These are phyloP conservation scores for Poa annua DNA, from an alignment of 176 grass and related monocot genomes.

Conservation along the genomic window DNA sequence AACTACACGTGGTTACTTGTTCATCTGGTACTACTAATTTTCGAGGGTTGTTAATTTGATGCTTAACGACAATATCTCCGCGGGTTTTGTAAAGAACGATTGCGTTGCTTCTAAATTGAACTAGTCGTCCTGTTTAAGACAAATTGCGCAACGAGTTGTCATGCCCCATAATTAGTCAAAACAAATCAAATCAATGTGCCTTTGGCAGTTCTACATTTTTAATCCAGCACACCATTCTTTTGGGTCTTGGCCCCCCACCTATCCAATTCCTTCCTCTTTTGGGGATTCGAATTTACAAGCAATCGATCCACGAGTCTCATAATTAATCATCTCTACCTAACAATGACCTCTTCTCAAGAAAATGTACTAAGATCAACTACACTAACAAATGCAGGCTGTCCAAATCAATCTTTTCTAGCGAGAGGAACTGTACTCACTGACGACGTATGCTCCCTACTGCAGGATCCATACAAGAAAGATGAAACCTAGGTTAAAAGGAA, in stretches of 20 bases:
- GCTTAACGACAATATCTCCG: slow-evolving; percentile 27
- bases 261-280: slow-evolving; percentile 2
- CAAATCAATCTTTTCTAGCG: slow-evolving; percentile 19
- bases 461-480: slow-evolving; percentile 33
- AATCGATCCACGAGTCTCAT: slow-evolving; percentile 10
- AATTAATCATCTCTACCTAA: slow-evolving; percentile 31
- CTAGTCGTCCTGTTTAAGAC: slow-evolving; percentile 12
- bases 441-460: not conserved
- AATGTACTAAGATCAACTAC: not conserved
- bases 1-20: slow-evolving; percentile 38
- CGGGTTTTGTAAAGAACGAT: slow-evolving; percentile 40
- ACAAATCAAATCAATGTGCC: not conserved
- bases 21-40: slow-evolving; percentile 9
- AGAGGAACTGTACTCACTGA: not conserved
- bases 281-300: not conserved
- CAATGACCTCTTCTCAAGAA: slow-evolving; percentile 11
- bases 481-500: slow-evolving; percentile 1
- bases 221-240: slow-evolving; percentile 24
- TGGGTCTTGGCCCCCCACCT: slow-evolving; percentile 14
- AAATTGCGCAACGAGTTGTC: slow-evolving; percentile 20
- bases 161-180: not conserved
- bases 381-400: slow-evolving; percentile 36
- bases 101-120: slow-evolving; percentile 28
- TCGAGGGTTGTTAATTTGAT: slow-evolving; percentile 18
- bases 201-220: slow-evolving; percentile 4